These are phyloP conservation scores for Fusarium domesticum DNA, from an alignment of 2,329 filamentous ascomycete genomes.

Conservation along the genomic window DNA sequence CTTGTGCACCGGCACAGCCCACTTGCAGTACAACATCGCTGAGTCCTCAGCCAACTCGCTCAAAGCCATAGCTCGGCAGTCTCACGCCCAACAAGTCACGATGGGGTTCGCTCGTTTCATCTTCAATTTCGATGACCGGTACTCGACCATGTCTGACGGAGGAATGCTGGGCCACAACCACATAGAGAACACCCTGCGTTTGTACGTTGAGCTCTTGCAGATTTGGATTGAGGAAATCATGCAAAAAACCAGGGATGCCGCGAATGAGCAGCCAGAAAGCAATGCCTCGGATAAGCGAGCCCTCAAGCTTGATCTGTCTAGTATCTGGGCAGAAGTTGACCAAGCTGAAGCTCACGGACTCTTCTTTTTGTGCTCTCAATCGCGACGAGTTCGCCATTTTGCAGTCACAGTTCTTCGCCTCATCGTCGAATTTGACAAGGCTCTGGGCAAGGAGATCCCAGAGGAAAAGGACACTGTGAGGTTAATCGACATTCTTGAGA, in stretches of 20 bases:
- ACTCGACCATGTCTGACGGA: conserved; percentile 96
- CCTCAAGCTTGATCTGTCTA: conserved; percentile 78
- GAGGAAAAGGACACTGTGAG: conserved; percentile 63
- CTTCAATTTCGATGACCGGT: conserved; percentile 96
- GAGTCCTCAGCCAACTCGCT: conserved; percentile 87
- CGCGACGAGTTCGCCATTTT: conserved; percentile 80
- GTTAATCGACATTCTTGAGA: conserved; percentile 89
- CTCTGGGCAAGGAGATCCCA: conserved; percentile 66
- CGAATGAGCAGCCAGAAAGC: conserved; percentile 62
- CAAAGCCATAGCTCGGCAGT: conserved; percentile 91
- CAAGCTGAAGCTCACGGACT: conserved; percentile 95
- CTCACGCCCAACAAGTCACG: conserved; percentile 90
- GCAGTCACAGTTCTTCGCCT: conserved; percentile 89
- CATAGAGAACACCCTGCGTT: conserved; percentile 86
- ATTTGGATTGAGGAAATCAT: conserved; percentile 99
- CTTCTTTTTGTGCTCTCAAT: conserved; percentile 97
- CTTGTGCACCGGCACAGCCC: conserved; percentile 92
- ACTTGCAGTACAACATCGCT: conserved; percentile 90
- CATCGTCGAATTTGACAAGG: conserved; percentile 89
- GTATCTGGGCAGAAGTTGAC: conserved; percentile 89
- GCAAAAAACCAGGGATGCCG: conserved; percentile 73
- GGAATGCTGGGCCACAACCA: conserved; percentile 92
- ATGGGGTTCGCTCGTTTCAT: conserved; percentile 97
- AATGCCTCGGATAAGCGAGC: conserved; percentile 65
- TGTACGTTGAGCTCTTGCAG: conserved; percentile 89